A percentile compares a stretch with the other conserved stretches of the same genome.
These are phyloP conservation scores for Boletus subparvulus DNA, from an alignment of 768 basidiomycete genomes.

Conservation along the genomic window DNA sequence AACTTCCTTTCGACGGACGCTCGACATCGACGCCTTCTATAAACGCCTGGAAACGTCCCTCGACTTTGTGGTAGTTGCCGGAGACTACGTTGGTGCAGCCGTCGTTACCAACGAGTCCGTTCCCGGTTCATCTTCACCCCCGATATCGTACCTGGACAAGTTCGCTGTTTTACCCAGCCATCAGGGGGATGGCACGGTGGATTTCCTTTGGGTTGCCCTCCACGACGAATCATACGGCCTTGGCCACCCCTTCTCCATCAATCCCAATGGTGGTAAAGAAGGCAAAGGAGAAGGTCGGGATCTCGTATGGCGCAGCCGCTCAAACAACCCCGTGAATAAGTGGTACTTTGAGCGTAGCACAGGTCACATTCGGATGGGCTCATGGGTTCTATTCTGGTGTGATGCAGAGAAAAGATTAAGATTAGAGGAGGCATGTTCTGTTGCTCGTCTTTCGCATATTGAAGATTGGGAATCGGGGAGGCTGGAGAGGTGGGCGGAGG, in stretches of 20 bases:
- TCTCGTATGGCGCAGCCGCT: conserved; percentile 91
- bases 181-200: conserved; percentile 98
- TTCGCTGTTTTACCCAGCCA: conserved; percentile 94
- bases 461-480: conserved; percentile 78
- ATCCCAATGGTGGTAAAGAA: conserved; percentile 90
- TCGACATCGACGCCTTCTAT: conserved; percentile 78
- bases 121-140: conserved; percentile 33
- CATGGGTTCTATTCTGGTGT: conserved; percentile 98
- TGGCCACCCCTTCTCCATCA: conserved; percentile 89
- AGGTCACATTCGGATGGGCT: conserved; percentile 81
- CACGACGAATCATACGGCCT: conserved; percentile 98
- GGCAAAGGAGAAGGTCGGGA: conserved; percentile 91
- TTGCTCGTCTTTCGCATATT: conserved; percentile 65
- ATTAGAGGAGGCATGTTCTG: conserved; percentile 64
- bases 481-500: conserved; percentile 64
- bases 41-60: conserved; percentile 68
- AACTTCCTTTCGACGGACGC: conserved; percentile 73
- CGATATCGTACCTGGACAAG: conserved; percentile 95
- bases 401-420: conserved; percentile 88
- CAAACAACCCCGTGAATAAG: conserved; percentile 95
- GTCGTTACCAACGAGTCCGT: conserved; percentile 74
- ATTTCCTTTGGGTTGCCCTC: conserved; percentile 98
- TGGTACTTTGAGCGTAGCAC: conserved; percentile 98
- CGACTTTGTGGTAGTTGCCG: conserved; percentile 91
- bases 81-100: conserved; percentile 94